These are phyloP conservation scores for Castanopsis chinensis DNA, from an alignment of 306 rosid species.

Conservation along the genomic window DNA sequence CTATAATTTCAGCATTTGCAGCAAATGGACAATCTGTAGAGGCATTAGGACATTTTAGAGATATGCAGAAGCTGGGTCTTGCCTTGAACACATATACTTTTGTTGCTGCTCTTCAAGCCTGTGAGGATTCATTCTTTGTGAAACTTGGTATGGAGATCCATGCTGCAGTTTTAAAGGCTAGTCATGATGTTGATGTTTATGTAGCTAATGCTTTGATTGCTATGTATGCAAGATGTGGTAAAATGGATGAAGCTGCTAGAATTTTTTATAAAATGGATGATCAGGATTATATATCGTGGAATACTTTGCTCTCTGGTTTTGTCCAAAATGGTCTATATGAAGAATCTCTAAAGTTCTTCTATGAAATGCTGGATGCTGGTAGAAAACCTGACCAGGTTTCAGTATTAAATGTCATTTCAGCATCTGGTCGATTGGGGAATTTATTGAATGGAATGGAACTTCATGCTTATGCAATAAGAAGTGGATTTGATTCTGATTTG, in stretches of 20 bases:
- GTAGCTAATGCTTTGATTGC: conserved; percentile 69
- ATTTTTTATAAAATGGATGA: conserved; percentile 39
- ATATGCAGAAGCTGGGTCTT: conserved; percentile 44
- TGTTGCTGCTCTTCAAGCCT: conserved; percentile 72
- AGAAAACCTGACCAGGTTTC: conserved; percentile 61
- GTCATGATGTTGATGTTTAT: conserved; percentile 39
- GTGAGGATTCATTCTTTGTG: conserved; percentile 42
- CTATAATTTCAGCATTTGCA: conserved; percentile 59
- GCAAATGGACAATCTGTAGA: conserved; percentile 39
- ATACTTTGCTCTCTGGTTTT: conserved; percentile 64
- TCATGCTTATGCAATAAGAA: conserved; percentile 62
- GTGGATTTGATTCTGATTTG: conserved; percentile 51
- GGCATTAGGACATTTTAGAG: conserved; percentile 52
- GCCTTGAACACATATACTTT: conserved; percentile 48
- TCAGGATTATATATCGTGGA: conserved; percentile 69
- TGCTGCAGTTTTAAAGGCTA: conserved; percentile 46
- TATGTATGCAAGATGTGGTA: conserved; percentile 63
- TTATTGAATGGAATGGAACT: conserved; percentile 55
- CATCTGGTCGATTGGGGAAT: conserved; percentile 56
- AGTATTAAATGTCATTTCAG: conserved; percentile 47
- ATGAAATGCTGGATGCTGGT: conserved; percentile 40
- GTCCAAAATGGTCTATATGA: conserved; percentile 50
- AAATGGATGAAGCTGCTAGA: conserved; percentile 39
- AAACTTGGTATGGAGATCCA: conserved; percentile 65
- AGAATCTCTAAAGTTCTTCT: conserved; percentile 50